Conservation (phyloP, 2,329 filamentous ascomycete genomes). For the Clonostachys rosea region DNA sequence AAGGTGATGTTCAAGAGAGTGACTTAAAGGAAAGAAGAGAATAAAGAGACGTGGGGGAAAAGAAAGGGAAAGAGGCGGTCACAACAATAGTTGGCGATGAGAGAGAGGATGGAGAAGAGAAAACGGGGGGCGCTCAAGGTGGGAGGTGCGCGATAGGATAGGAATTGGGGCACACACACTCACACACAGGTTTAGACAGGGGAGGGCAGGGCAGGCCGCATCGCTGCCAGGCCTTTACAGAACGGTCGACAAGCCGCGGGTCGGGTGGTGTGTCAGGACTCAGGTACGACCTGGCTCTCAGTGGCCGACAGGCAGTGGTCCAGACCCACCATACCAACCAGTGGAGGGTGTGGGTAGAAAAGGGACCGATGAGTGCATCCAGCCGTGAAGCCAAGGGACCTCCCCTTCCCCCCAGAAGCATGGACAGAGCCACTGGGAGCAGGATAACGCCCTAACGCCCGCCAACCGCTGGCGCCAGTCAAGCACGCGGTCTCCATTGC, state of each 20-base stretch:
- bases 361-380: too few relatives aligned
- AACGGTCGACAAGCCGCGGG: too few relatives aligned
- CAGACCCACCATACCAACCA: too few relatives aligned
- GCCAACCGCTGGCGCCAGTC: too few relatives aligned
- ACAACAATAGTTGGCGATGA: slow-evolving; percentile 23
- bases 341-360: too few relatives aligned
- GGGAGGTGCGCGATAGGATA: slow-evolving; percentile 27
- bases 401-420: too few relatives aligned
- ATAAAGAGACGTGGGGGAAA: slow-evolving; percentile 31
- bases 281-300: background rate
- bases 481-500: too few relatives aligned
- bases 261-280: background rate
- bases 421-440: too few relatives aligned
- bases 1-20: slow-evolving; percentile 35
- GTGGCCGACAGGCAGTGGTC: too few relatives aligned
- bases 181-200: slow-evolving; percentile 15
- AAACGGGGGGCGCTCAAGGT: slow-evolving; percentile 25
- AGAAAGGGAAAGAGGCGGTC: slow-evolving; percentile 32
- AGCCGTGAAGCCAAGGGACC: too few relatives aligned
- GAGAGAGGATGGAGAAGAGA: slow-evolving; percentile 21
- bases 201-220: slow-evolving; percentile 2
- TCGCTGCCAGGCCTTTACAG: too few relatives aligned
- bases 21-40: slow-evolving; percentile 45
- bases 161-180: slow-evolving; percentile 16
- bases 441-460: too few relatives aligned